These are phyloP conservation scores for Globisporangium paddicum DNA, from an alignment of 352 stramenopile genomes.

Conservation along the genomic window DNA sequence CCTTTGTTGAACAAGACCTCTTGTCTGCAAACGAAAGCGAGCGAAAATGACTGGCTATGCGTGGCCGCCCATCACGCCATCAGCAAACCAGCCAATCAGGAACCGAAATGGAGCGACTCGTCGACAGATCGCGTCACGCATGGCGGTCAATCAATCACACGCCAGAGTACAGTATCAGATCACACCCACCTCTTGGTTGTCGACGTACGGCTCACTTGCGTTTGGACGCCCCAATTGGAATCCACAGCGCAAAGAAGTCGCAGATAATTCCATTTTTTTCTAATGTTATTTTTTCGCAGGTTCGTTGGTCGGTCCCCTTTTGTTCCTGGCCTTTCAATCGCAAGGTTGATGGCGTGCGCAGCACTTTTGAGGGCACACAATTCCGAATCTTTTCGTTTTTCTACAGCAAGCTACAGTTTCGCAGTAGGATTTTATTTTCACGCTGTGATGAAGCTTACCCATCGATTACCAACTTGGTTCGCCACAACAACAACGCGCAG, in stretches of 20 bases:
- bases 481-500: too few relatives aligned
- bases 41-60: constrained; percentile 6
- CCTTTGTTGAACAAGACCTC: neutral
- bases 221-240: neutral
- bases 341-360: too few relatives aligned
- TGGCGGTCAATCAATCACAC: neutral
- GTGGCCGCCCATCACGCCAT: neutral
- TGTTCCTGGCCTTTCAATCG: too few relatives aligned
- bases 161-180: constrained; percentile 8
- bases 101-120: neutral
- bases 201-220: neutral
- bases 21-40: constrained; percentile 8
- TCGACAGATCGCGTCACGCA: constrained; percentile 7
- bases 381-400: too few relatives aligned
- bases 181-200: constrained; percentile 4
- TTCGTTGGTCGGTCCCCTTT: too few relatives aligned
- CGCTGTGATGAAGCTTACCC: too few relatives aligned
- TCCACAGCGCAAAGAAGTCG: neutral
- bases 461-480: too few relatives aligned
- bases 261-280: too few relatives aligned
- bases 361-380: too few relatives aligned
- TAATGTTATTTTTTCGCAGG: too few relatives aligned
- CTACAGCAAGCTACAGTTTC: too few relatives aligned
- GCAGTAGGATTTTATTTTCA: too few relatives aligned
- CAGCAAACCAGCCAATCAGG: neutral